Evolutionary conservation across 2,329 filamentous ascomycete species (phyloP).

Genomic region (Ceratocystis eucalypticola): DNA sequence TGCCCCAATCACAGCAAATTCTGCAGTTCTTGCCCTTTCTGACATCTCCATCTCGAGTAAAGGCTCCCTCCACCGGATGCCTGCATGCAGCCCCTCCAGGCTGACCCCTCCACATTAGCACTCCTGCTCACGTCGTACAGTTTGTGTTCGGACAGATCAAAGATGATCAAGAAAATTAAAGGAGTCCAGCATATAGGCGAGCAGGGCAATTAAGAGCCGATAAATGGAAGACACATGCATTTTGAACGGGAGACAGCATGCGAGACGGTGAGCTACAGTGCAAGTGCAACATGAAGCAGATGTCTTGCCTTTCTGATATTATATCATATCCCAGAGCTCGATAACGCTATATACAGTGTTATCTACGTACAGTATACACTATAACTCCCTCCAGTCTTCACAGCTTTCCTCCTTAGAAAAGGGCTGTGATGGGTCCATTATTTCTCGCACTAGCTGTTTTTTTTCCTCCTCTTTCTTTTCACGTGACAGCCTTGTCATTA

Average conservation of each 20-base stretch:
- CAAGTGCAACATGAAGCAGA: neutral
- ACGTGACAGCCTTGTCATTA: neutral
- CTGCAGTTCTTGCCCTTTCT: neutral
- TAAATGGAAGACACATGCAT: slow-evolving; percentile 3
- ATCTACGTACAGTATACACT: neutral
- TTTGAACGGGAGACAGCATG: neutral
- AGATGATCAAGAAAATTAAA: neutral
- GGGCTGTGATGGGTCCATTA: neutral
- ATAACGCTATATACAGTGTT: neutral
- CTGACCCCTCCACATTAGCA: neutral
- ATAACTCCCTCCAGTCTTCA: neutral
- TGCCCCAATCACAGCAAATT: neutral
- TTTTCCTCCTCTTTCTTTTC: neutral
- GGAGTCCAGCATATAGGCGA: slow-evolving; percentile 12
- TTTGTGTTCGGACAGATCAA: neutral
- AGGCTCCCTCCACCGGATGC: neutral
- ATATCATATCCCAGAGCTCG: neutral
- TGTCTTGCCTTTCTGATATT: neutral
- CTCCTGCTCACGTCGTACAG: neutral
- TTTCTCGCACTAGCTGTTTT: neutral
- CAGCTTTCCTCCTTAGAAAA: neutral
- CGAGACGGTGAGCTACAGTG: neutral
- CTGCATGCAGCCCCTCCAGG: neutral
- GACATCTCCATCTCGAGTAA: neutral
- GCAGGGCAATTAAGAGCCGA: slow-evolving; percentile 11